Base-by-base conservation (phyloP, 306 rosid genomes). In the Canavalia gladiata region DNA sequence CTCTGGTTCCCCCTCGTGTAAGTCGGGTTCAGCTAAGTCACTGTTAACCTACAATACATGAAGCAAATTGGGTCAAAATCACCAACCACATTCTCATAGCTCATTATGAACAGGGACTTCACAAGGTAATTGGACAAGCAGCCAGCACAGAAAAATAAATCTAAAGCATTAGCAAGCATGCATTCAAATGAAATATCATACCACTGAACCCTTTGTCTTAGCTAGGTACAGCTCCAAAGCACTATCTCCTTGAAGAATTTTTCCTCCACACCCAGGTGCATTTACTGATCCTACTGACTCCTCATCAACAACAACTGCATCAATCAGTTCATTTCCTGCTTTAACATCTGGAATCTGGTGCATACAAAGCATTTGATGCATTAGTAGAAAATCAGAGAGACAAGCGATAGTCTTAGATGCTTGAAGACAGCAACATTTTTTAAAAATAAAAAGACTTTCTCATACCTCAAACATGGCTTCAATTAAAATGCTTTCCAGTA, bases 401-500 rank as follows among this genome's bases (percentile, higher is more conserved):
- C 18, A 1, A 7, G 67, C 9, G 43, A 41, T 13, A 72, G 28
- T 59, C 34, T 68, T 39, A 18, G 46, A 74, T 55, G 34, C 50
- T 62, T 51, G 51, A 65, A 39, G 75, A 60, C 46, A 70, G 56
- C 18, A 57, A 56, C 6, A 30, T 82, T 59, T 45, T 56, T 63
- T 58, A 2, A 8, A 71, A 69, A 30, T 47, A 34, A 54, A 67
- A 37, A 62, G 10, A 42, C 31, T 30, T 51, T 31, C 68, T 18
- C 86, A 45, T 84, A 91, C 97, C 91, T 93, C 97, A 75, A 79
- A 93, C 97, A 93, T 93, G 68, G 97, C 91, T 83, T 93, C 94
- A n/a, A 92, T 91, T 77, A 93, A 89, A 84, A 87, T 85, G 83
- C 75, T 85, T 90, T 93, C 97, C 68, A 91, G 83, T 49, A 93